These are phyloP conservation scores for Cochlearia excelsa DNA, from an alignment of 345 rosid species.

Conservation along the genomic window DNA sequence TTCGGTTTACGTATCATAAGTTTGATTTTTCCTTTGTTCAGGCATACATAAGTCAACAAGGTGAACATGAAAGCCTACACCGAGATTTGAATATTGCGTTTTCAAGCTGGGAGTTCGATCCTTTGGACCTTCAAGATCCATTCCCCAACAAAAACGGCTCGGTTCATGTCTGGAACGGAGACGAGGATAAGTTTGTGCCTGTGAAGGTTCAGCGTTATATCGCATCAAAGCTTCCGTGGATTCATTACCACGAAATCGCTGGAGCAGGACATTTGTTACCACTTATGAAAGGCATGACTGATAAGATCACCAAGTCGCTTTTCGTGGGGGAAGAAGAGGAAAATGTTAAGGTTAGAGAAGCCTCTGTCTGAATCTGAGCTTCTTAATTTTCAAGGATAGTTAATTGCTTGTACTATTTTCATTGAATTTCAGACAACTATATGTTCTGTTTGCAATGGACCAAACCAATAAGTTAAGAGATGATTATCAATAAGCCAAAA, in stretches of 20 bases:
- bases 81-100: constrained; percentile 61
- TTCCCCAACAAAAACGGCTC: constrained; percentile 51
- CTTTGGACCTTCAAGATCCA: constrained; percentile 57
- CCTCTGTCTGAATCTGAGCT: too few relatives aligned
- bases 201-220: constrained; percentile 47
- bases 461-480: too few relatives aligned
- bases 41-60: constrained; percentile 48
- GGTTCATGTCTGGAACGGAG: constrained; percentile 75
- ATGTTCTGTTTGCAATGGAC: too few relatives aligned
- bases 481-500: too few relatives aligned
- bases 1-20: constrained; percentile 4
- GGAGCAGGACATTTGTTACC: constrained; percentile 56
- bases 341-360: too few relatives aligned
- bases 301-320: constrained; percentile 45
- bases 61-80: constrained; percentile 55
- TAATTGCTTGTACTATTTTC: too few relatives aligned
- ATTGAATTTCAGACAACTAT: too few relatives aligned
- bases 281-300: constrained; percentile 45
- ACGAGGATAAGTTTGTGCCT: constrained; percentile 58
- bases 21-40: constrained; percentile 22
- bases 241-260: constrained; percentile 52
- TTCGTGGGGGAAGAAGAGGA: constrained; percentile 19
- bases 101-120: constrained; percentile 78
- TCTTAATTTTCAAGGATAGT: too few relatives aligned
- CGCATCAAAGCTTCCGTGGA: constrained; percentile 48